phyloP scores from a whole-genome alignment of 2,329 filamentous ascomycete genomes.

The Trichoderma sp. region DNA sequence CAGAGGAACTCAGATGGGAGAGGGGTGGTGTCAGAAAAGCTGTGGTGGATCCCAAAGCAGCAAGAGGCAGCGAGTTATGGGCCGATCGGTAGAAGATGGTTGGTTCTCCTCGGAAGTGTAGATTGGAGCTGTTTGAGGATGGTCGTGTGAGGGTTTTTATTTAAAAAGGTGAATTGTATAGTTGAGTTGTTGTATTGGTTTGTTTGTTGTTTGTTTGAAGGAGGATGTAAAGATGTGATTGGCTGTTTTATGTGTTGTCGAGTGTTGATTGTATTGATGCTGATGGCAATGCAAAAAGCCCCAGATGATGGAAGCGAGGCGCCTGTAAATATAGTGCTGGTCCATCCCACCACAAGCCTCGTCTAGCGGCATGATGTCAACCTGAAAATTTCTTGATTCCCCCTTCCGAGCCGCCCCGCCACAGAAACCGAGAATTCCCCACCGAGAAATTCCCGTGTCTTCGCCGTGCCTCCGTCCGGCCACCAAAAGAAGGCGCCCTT shows the following conservation, averaged over 20 bases:
- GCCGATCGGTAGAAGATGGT: neutral
- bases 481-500: neutral
- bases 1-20: neutral
- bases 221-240: neutral
- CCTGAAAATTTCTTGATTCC: neutral
- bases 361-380: slow-evolving; percentile 19
- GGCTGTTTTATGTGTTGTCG: neutral
- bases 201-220: neutral
- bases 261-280: neutral
- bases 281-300: neutral
- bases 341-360: neutral
- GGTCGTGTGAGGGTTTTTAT: neutral
- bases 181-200: neutral
- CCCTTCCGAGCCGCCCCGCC: slow-evolving; percentile 20
- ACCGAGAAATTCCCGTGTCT: slow-evolving; percentile 20
- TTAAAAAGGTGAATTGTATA: neutral
- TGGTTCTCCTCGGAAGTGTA: neutral
- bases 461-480: neutral
- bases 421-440: slow-evolving; percentile 18
- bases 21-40: slow-evolving; percentile 13
- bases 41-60: slow-evolving; percentile 2
- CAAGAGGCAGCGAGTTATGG: neutral
- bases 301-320: neutral
- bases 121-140: neutral
- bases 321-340: slow-evolving; percentile 14